Conservation (phyloP, 164 flowering plant species). For the Platanus orientalis region DNA sequence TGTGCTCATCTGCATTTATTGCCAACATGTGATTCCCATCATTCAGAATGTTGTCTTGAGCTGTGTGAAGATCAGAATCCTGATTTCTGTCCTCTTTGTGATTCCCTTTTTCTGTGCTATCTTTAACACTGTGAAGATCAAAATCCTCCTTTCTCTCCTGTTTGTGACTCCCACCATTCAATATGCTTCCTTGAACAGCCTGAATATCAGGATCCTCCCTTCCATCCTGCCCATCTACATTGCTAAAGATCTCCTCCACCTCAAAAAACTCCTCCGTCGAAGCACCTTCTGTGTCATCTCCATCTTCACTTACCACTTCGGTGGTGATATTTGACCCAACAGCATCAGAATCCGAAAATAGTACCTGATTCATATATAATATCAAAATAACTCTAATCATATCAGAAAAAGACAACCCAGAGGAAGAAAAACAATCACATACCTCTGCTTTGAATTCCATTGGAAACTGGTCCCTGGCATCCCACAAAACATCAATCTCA, state of each 20-base stretch:
- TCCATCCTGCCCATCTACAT: conserved; percentile 38
- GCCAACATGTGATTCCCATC: background rate
- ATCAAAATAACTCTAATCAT: conserved; percentile 37
- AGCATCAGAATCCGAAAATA: conserved; percentile 65
- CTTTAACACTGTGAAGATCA: background rate
- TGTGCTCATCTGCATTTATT: background rate
- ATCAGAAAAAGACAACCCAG: conserved; percentile 19
- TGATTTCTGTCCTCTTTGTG: background rate
- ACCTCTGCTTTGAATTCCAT: conserved; percentile 93
- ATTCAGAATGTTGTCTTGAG: background rate
- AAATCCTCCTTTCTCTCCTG: background rate
- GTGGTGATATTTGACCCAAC: conserved; percentile 43
- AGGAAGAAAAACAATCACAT: conserved; percentile 21
- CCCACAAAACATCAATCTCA: conserved; percentile 83
- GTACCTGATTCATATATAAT: conserved; percentile 67
- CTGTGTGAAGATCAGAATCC: background rate
- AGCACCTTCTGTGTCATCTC: conserved; percentile 45
- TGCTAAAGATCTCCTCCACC: conserved; percentile 91
- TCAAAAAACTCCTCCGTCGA: conserved; percentile 89
- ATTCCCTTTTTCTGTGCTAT: background rate
- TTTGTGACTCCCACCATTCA: background rate
- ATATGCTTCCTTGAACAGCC: background rate
- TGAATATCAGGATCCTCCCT: background rate
- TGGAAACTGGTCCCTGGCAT: conserved; percentile 65
- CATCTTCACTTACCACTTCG: conserved; percentile 46